Percentiles rank a stretch among this genome's conserved stretches.
These are phyloP conservation scores for Penicillium paradoxum DNA, from an alignment of 495 filamentous ascomycete species.

Conservation along the genomic window DNA sequence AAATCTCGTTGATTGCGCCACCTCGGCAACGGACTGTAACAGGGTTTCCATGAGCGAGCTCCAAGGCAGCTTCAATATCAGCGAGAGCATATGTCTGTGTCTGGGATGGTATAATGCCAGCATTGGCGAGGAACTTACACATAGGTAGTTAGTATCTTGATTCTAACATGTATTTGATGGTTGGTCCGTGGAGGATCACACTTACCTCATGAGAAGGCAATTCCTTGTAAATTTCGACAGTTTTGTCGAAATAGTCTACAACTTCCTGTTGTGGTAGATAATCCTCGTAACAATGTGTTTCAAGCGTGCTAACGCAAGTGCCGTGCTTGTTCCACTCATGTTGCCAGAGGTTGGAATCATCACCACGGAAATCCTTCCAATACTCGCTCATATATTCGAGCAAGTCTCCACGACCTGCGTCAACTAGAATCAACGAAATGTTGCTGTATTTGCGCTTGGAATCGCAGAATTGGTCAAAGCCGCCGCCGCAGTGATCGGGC, in stretches of 20 bases:
- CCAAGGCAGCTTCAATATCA: conserved; percentile 61
- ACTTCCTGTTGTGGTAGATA: conserved; percentile 61
- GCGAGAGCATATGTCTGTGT: conserved; percentile 52
- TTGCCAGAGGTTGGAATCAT: conserved; percentile 68
- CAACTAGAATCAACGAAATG: conserved; percentile 61
- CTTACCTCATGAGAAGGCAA: conserved; percentile 43
- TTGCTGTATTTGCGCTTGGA: conserved; percentile 61
- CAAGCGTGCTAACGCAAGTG: conserved; percentile 56
- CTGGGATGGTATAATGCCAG: conserved; percentile 45
- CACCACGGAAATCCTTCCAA: conserved; percentile 66
- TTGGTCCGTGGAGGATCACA: not conserved
- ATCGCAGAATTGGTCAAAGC: conserved; percentile 70
- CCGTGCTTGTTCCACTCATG: conserved; percentile 90
- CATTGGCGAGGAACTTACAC: conserved; percentile 38
- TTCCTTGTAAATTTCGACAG: conserved; percentile 45
- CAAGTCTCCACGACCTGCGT: conserved; percentile 56
- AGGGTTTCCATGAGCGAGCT: conserved; percentile 54
- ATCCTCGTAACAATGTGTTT: conserved; percentile 64
- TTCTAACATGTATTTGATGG: not conserved
- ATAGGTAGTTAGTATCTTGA: conserved; percentile 4
- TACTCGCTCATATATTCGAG: conserved; percentile 71
- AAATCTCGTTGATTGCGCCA: conserved; percentile 66
- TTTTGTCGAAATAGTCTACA: conserved; percentile 56
- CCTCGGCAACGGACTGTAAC: conserved; percentile 65
- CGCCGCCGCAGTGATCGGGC: conserved; percentile 86